Evolutionary conservation across 1,284 basidiomycete species (phyloP).

Genomic region (Leccinum subfulvum): DNA sequence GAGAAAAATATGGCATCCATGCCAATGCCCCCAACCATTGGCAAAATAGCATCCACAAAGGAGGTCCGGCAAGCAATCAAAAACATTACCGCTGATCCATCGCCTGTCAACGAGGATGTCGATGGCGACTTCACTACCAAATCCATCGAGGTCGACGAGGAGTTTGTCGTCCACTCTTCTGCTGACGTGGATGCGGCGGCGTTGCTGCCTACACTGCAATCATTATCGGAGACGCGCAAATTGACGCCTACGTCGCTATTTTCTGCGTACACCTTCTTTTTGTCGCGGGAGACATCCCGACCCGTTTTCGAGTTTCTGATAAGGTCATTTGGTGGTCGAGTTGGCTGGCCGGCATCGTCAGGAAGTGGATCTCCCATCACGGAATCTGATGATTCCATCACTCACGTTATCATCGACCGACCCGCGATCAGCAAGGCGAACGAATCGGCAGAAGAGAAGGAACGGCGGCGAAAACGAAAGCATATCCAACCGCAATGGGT

Average conservation of each 20-base stretch:
- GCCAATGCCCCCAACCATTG: conserved; percentile 47
- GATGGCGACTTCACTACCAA: conserved; percentile 35
- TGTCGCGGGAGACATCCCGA: conserved; percentile 92
- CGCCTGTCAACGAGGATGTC: conserved; percentile 36
- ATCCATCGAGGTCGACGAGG: conserved; percentile 59
- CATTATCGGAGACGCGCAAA: conserved; percentile 60
- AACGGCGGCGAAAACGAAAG: conserved; percentile 70
- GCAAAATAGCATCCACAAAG: conserved; percentile 62
- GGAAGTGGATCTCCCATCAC: conserved; percentile 82
- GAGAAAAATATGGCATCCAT: conserved; percentile 31
- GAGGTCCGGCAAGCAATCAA: conserved; percentile 76
- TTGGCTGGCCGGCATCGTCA: conserved; percentile 87
- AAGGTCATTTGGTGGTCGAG: conserved; percentile 85
- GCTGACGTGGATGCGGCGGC: conserved; percentile 52
- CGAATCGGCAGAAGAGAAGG: conserved; percentile 60
- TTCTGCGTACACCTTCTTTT: conserved; percentile 87
- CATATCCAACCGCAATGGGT: conserved; percentile 99
- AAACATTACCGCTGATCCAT: conserved; percentile 44
- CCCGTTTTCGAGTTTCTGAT: conserved; percentile 95
- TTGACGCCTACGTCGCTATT: conserved; percentile 67
- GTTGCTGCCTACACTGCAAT: conserved; percentile 76
- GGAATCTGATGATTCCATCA: conserved; percentile 79
- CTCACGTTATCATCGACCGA: conserved; percentile 95
- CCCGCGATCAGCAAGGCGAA: conserved; percentile 55
- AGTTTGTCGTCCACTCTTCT: conserved; percentile 68